Evolutionary conservation across 1,139 yeast species (phyloP).

Genomic region (Casaregolazyma suthepensis): DNA sequence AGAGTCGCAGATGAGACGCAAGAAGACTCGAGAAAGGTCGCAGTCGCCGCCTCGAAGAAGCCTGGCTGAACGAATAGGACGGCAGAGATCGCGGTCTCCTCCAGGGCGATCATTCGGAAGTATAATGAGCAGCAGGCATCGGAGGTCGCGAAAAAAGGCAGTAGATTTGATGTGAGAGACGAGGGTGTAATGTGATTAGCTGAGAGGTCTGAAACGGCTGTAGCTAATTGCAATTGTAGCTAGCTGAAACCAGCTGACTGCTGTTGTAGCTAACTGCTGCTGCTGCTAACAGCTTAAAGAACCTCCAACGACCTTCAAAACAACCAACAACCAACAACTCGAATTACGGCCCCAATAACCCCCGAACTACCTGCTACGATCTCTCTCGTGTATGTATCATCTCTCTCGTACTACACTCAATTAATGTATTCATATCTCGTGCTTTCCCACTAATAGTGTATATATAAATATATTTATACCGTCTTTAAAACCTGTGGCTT

Average conservation of each 20-base stretch:
- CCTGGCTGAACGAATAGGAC: slow-evolving; percentile 6
- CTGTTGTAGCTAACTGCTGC: too few relatives aligned
- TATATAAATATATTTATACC: not conserved
- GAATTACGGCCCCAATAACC: too few relatives aligned
- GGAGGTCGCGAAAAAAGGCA: slow-evolving; percentile 10
- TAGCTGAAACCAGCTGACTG: too few relatives aligned
- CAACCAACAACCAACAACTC: too few relatives aligned
- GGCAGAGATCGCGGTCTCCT: slow-evolving; percentile 1
- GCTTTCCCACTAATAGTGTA: not conserved
- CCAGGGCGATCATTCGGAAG: slow-evolving; percentile 12
- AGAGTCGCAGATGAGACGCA: not conserved
- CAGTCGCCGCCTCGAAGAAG: slow-evolving; percentile 8
- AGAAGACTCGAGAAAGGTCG: not conserved
- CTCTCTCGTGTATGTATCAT: too few relatives aligned
- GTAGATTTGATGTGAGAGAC: slow-evolving; percentile 16
- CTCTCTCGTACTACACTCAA: too few relatives aligned
- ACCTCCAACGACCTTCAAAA: too few relatives aligned
- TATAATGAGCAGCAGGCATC: slow-evolving; percentile 6
- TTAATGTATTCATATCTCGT: not conserved
- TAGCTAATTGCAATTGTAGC: too few relatives aligned
- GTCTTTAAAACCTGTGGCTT: not conserved
- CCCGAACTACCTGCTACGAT: too few relatives aligned
- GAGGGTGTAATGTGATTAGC: not conserved
- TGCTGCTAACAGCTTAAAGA: too few relatives aligned
- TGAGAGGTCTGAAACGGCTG: not conserved